Evolutionary conservation across 2,329 filamentous ascomycete species (phyloP), one percentile per base, ranked within the genome.

Genomic region (Botrytis fragariae): DNA sequence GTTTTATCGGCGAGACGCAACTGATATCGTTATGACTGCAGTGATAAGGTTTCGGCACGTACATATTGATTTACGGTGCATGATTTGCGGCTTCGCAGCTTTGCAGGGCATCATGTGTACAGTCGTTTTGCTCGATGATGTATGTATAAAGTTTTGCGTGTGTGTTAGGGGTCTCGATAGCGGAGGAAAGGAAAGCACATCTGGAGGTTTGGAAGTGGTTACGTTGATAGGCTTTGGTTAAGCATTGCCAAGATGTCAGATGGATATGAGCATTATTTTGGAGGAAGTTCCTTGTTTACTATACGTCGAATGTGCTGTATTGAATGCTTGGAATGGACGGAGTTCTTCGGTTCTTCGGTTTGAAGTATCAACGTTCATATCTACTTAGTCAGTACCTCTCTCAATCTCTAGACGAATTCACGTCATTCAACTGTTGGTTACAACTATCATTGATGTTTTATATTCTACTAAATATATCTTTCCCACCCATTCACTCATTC

Each of bases 101-200:
- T 60, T 60, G 57, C 51, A 57, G 51, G n/a, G 14, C 32, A 63
- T 63, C 61, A 63, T 63, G 35, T 63, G 57, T 60, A 60, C 29
- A 60, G 32, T 35, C 4, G 8, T 60, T 22, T 32, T 60, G 29
- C 18, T 60, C 59, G 59, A 61, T 61, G 5, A 61, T 37, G 59
- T 61, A 61, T 61, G 20, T 29, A 14, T 42, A 63, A 57, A 57
- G n/a, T 29, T 57, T 29, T 29, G 61, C 29, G 37, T 42, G 37
- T 64, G 37, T 64, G 25, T 35, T 32, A 44, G 18, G 9, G 32
- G 22, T 37, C 35, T 61, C 20, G 20, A 60, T 22, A 35, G 18
- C 32, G 32, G 29, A 60, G 57, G 32, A 37, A 25, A 37, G 32
- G 59, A 61, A 61, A 12, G 10, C 14, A 25, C 48, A 51, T 25